Evolutionary conservation across 108 stramenopile genomes (phyloP), one percentile per base, ranked within the genome.

Genomic region (Fistulifera pelliculosa): DNA sequence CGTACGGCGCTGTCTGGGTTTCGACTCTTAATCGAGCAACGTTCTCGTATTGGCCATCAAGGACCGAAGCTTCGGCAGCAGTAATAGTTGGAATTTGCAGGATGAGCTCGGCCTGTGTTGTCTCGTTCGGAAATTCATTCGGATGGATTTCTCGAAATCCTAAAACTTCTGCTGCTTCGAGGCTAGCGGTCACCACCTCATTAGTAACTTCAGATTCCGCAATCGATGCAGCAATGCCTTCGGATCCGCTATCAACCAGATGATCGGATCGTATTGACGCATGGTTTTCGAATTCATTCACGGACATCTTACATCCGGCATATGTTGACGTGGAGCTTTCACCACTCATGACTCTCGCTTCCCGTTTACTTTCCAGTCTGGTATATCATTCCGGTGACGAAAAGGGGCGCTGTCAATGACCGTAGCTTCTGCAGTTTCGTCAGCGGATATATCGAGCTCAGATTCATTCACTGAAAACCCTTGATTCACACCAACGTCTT

Each of bases 391-490:
- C 17, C 17, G 19, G 2, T 3, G 5, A 16, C 47, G 65, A 23
- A 58, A 35, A 1, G 71, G 65, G 41, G 54, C 71, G 48, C 71
- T 63, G 25, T 73, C 65, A 57, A 73, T 54, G 23, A 73, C 65
- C 38, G 39, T 66, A n/a, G 65, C 71, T 27, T 63, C 65, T 2
- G 57, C 62, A 39, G 48, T 44, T 13, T 38, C 38, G n/a, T 52
- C 41, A n/a, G 22, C 41, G 15, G 52, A 39, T 27, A 58, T 41
- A 14, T 31, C 19, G 11, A 59, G 50, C 15, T 25, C 23, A 58
- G 26, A 45, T 49, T 18, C 47, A 41, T 6, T 57, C 50, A 3
- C 6, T 35, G 31, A 35, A 35, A 35, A 35, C 31, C 31, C 31
- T 35, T 8, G 31, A 35, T 35, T 8, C 8, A 35, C 6, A 3